These are phyloP conservation scores for Celoporthe dispersa DNA, from an alignment of 2,329 filamentous ascomycete species.

Conservation along the genomic window DNA sequence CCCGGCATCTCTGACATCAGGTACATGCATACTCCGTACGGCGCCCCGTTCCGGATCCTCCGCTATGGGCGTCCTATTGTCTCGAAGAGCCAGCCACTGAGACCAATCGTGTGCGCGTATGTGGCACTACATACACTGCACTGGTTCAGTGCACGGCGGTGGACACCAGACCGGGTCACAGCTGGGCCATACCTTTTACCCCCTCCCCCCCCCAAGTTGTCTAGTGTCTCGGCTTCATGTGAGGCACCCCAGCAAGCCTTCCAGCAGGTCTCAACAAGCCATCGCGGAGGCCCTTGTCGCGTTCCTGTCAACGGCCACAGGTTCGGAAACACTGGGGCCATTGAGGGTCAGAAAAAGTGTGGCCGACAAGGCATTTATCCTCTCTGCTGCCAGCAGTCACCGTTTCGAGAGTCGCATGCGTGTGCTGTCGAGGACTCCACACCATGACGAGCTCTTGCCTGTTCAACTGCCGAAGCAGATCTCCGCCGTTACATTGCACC, in stretches of 20 bases:
- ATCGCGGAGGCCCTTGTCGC: not conserved
- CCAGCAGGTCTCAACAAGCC: no score
- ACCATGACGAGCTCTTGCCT: conserved; percentile 14
- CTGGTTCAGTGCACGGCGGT: not conserved
- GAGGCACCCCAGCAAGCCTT: not conserved
- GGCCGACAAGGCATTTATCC: not conserved
- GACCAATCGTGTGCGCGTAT: not conserved
- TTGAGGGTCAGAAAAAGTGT: not conserved
- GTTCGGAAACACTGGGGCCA: not conserved
- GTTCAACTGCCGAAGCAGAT: conserved; percentile 27
- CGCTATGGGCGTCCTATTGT: conserved; percentile 4
- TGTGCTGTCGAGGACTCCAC: conserved; percentile 6
- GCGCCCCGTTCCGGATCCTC: conserved; percentile 21
- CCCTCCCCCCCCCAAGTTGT: not conserved
- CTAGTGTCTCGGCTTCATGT: not conserved
- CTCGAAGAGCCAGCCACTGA: not conserved
- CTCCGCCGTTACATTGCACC: conserved; percentile 21
- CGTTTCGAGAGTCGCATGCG: conserved; percentile 2
- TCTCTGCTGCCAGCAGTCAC: not conserved
- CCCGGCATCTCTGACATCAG: conserved; percentile 19
- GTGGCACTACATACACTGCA: not conserved
- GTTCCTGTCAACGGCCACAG: not conserved
- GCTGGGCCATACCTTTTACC: not conserved
- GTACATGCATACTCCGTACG: conserved; percentile 3
- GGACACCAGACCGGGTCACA: not conserved